A percentile compares a stretch with the other conserved stretches of the same genome.
These are phyloP conservation scores for Paramecium sonneborni DNA, from an alignment of 73 alveolate species.

Conservation along the genomic window DNA sequence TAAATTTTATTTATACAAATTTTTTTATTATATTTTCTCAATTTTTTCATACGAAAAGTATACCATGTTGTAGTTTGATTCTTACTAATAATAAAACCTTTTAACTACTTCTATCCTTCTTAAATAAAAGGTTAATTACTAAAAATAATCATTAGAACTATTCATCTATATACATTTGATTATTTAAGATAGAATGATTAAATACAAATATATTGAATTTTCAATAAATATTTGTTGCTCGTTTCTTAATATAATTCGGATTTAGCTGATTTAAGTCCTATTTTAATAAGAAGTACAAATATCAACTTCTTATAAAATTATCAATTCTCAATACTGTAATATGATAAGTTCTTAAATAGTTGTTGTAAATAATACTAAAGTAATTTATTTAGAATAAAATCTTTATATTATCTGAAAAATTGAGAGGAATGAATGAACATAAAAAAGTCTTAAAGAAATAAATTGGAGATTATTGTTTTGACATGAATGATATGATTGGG, in stretches of 20 bases:
- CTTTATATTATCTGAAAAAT: not conserved
- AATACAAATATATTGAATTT: too few relatives aligned
- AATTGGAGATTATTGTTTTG: constrained; percentile 36
- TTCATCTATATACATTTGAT: too few relatives aligned
- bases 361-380: not conserved
- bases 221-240: too few relatives aligned
- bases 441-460: not conserved
- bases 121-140: too few relatives aligned
- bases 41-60: not conserved
- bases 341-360: not conserved
- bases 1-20: not conserved
- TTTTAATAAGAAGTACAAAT: not conserved
- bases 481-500: constrained; percentile 26
- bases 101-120: too few relatives aligned
- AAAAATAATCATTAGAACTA: too few relatives aligned
- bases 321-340: not conserved
- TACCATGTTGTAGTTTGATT: too few relatives aligned
- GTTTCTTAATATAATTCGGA: too few relatives aligned
- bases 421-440: not conserved
- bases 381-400: not conserved
- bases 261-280: too few relatives aligned
- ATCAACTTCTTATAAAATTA: not conserved
- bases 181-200: too few relatives aligned
- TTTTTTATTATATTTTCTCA: not conserved
- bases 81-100: not conserved